A percentile compares a stretch with the other conserved stretches of the same genome.
Evolutionary conservation across 1,284 basidiomycete genomes (phyloP).

Genomic region (Cutaneotrichosporon sp.): DNA sequence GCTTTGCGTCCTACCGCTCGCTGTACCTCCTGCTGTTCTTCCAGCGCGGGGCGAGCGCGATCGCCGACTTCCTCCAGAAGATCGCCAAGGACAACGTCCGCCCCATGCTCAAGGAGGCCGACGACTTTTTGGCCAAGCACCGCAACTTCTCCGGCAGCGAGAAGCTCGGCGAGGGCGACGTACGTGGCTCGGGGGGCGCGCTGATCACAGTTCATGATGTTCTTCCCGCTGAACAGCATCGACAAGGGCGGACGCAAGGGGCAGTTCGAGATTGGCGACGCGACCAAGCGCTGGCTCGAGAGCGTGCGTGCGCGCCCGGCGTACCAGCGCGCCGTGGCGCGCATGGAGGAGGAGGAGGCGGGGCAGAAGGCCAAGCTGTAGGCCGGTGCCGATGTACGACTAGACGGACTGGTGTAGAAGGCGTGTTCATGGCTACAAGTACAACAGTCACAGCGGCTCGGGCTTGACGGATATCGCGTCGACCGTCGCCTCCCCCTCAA

Average conservation of each 20-base stretch:
- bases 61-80: constrained; percentile 3
- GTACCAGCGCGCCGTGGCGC: constrained; percentile 11
- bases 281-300: constrained; percentile 18
- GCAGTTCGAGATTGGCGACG: constrained; percentile 10
- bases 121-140: constrained; percentile 31
- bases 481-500: not conserved
- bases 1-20: not conserved
- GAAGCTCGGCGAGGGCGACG: constrained; percentile 43
- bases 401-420: not conserved
- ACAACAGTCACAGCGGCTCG: not conserved
- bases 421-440: not conserved
- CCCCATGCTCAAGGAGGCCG: constrained; percentile 30
- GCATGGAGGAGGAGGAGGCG: constrained; percentile 19
- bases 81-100: constrained; percentile 14
- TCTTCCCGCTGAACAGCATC: constrained; percentile 15
- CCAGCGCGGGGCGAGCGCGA: not conserved
- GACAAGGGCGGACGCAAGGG: not conserved
- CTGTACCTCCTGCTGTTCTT: constrained; percentile 12
- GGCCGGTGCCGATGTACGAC: not conserved
- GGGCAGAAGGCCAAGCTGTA: constrained; percentile 14
- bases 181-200: constrained; percentile 29
- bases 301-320: constrained; percentile 16
- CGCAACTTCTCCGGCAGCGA: constrained; percentile 39
- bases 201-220: constrained; percentile 23
- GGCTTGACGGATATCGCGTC: not conserved